phyloP scores from a whole-genome alignment of 108 stramenopile species.

The Fistulifera pelliculosa region DNA sequence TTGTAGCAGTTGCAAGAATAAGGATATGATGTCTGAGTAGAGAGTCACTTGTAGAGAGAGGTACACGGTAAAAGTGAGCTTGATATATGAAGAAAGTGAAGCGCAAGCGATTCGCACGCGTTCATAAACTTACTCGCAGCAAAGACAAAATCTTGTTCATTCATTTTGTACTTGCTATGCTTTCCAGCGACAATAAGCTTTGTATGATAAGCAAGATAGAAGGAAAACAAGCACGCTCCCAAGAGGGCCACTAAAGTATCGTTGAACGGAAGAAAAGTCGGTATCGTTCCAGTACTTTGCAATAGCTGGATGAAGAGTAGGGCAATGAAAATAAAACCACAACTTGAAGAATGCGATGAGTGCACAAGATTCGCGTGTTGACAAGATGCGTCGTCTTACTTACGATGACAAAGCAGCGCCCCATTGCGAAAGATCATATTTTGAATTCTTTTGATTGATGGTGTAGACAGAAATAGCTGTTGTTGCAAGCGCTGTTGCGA shows the following conservation, averaged over 20 bases:
- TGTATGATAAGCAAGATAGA: conserved; percentile 77
- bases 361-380: not conserved
- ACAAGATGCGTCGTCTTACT: conserved; percentile 9
- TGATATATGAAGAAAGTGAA: too few relatives aligned
- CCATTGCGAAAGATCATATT: conserved; percentile 87
- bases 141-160: conserved; percentile 86
- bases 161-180: conserved; percentile 76
- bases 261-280: conserved; percentile 57
- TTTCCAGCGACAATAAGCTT: conserved; percentile 75
- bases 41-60: too few relatives aligned
- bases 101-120: too few relatives aligned
- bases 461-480: conserved; percentile 71
- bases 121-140: conserved; percentile 70
- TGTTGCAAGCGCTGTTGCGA: conserved; percentile 57
- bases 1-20: too few relatives aligned
- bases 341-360: conserved; percentile 13
- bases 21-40: too few relatives aligned
- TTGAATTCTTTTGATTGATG: conserved; percentile 70
- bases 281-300: conserved; percentile 54
- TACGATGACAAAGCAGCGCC: conserved; percentile 47
- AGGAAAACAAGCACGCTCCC: conserved; percentile 52
- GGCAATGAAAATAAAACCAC: conserved; percentile 57
- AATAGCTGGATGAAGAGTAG: conserved; percentile 61
- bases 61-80: too few relatives aligned
- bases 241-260: conserved; percentile 53